These are phyloP conservation scores for Verbena officinalis DNA, from an alignment of 257 asterid species.

Conservation along the genomic window DNA sequence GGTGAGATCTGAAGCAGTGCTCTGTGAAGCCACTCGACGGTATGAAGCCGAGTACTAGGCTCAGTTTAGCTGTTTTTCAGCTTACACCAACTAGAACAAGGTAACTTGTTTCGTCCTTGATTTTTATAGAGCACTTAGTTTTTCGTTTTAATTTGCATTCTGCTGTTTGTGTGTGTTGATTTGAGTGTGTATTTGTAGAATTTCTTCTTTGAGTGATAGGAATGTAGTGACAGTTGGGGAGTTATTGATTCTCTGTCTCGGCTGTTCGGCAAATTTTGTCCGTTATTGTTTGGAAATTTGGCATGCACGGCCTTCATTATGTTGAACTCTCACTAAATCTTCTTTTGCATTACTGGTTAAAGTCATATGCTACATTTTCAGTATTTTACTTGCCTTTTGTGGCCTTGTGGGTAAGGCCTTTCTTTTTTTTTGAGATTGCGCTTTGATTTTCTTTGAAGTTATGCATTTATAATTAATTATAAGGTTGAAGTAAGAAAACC, in stretches of 20 bases:
- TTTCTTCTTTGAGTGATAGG: background rate
- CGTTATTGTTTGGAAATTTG: conserved; percentile 28
- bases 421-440: background rate
- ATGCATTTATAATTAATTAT: background rate
- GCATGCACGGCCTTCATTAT: conserved; percentile 15
- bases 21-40: conserved; percentile 23
- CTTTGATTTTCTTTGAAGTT: background rate
- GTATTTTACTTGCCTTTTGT: background rate
- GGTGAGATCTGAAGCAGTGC: conserved; percentile 60
- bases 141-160: no score
- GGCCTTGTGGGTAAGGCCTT: conserved; percentile 16
- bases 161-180: background rate
- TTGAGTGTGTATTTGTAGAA: background rate
- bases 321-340: conserved; percentile 3
- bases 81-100: conserved; percentile 97
- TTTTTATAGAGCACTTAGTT: background rate
- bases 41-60: conserved; percentile 76
- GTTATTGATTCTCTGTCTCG: conserved; percentile 10
- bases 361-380: background rate
- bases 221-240: conserved; percentile 25
- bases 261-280: conserved; percentile 18
- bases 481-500: conserved; percentile 9
- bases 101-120: conserved; percentile 33
- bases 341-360: background rate
- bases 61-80: conserved; percentile 83